These are phyloP conservation scores for Leccinum pachyderme DNA, from an alignment of 1,284 basidiomycete species.

Conservation along the genomic window DNA sequence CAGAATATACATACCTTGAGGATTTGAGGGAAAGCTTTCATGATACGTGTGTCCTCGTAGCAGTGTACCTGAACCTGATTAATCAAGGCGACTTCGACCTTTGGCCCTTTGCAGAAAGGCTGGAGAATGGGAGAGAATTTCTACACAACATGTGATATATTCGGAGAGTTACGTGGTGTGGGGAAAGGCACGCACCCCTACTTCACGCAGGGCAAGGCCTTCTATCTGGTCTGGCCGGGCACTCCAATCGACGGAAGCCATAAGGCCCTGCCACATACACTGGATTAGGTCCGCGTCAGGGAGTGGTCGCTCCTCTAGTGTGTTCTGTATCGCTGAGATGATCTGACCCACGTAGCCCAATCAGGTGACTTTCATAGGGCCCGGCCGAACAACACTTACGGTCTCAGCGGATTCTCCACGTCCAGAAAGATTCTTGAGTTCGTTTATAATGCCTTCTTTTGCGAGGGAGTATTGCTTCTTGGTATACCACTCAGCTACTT, in stretches of 20 bases:
- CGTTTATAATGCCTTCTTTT: slow-evolving; percentile 64
- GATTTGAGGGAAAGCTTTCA: slow-evolving; percentile 91
- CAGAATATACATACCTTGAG: slow-evolving; percentile 62
- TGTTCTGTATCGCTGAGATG: slow-evolving; percentile 66
- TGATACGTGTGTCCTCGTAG: slow-evolving; percentile 91
- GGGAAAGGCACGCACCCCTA: slow-evolving; percentile 54
- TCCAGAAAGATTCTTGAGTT: slow-evolving; percentile 59
- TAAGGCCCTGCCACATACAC: slow-evolving; percentile 90
- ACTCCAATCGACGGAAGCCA: slow-evolving; percentile 84
- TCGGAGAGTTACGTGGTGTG: not conserved
- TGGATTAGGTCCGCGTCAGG: slow-evolving; percentile 82
- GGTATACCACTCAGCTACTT: slow-evolving; percentile 88
- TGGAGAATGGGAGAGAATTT: slow-evolving; percentile 83
- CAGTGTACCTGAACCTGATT: slow-evolving; percentile 93
- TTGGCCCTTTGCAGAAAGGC: slow-evolving; percentile 83
- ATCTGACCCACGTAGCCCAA: slow-evolving; percentile 49
- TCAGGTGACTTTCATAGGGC: slow-evolving; percentile 11
- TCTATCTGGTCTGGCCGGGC: slow-evolving; percentile 90
- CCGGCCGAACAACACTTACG: slow-evolving; percentile 40
- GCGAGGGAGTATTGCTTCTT: slow-evolving; percentile 80
- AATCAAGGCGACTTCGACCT: slow-evolving; percentile 89
- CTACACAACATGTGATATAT: slow-evolving; percentile 39
- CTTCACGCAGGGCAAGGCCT: slow-evolving; percentile 78
- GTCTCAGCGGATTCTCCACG: slow-evolving; percentile 62
- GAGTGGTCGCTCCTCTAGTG: slow-evolving; percentile 67